A percentile compares a stretch with the other conserved stretches of the same genome.
Conservation (phyloP, 2,329 filamentous ascomycete species). For the Fusarium newnesense region DNA sequence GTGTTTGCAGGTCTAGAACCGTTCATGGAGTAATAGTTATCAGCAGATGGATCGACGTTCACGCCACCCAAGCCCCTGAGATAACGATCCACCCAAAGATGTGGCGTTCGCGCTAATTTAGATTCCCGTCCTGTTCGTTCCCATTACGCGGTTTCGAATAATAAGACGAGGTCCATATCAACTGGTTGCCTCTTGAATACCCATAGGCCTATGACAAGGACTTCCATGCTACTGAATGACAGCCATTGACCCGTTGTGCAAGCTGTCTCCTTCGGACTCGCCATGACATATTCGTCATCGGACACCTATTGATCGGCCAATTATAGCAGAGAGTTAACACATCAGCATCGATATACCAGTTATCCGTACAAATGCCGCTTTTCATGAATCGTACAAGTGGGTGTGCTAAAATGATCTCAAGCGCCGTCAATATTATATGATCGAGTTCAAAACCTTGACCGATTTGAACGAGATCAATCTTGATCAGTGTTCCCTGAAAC, state of each 20-base stretch:
- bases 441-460: neutral
- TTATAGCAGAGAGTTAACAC: neutral
- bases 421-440: neutral
- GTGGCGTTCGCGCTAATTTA: slow-evolving; percentile 10
- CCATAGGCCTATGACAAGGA: slow-evolving; percentile 3
- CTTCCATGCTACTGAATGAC: neutral
- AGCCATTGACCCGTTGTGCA: neutral
- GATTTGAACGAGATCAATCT: slow-evolving; percentile 15
- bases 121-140: slow-evolving; percentile 2
- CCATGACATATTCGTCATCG: neutral
- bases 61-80: neutral
- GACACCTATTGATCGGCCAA: neutral
- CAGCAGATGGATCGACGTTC: neutral
- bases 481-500: slow-evolving; percentile 19
- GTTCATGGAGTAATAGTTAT: neutral
- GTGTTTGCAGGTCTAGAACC: neutral
- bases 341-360: neutral
- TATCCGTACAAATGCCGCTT: neutral
- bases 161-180: neutral
- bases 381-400: slow-evolving; percentile 4
- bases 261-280: neutral
- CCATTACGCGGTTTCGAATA: slow-evolving; percentile 14
- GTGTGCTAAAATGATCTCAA: neutral
- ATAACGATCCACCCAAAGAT: neutral
- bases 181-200: slow-evolving; percentile 27